Percentiles rank a stretch among this genome's conserved stretches.
Conservation (phyloP, 73 alveolate species). For the Stentor roeselii region DNA sequence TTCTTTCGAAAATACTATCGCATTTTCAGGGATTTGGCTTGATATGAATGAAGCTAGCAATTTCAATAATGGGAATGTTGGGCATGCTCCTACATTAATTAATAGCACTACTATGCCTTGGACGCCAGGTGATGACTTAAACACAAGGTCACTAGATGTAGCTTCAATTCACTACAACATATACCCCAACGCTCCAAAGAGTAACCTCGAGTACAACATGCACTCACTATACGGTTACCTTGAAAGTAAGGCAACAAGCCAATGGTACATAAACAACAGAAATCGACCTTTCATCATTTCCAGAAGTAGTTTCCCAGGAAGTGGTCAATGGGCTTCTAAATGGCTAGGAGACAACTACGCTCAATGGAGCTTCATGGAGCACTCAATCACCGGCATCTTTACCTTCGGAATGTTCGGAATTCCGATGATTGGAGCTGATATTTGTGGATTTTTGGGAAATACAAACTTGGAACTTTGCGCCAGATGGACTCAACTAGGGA, state of each 20-base stretch:
- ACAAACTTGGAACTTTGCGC: slow-evolving; percentile 67
- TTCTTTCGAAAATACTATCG: slow-evolving; percentile 29
- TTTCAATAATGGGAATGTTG: slow-evolving; percentile 48
- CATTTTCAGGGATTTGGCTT: slow-evolving; percentile 80
- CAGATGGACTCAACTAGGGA: slow-evolving; percentile 83
- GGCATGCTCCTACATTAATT: slow-evolving; percentile 38
- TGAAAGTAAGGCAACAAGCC: slow-evolving; percentile 56
- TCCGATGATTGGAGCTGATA: slow-evolving; percentile 94
- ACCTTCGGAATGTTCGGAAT: slow-evolving; percentile 94
- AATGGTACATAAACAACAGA: slow-evolving; percentile 43
- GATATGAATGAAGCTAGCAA: slow-evolving; percentile 85
- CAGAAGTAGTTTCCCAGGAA: slow-evolving; percentile 84
- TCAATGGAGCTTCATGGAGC: slow-evolving; percentile 71
- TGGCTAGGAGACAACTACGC: slow-evolving; percentile 93
- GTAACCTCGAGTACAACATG: slow-evolving; percentile 49
- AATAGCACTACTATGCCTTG: slow-evolving; percentile 27
- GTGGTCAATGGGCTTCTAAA: slow-evolving; percentile 82
- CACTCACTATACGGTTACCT: slow-evolving; percentile 72
- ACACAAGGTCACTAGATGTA: neutral
- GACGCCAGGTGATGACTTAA: neutral
- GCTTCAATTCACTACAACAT: slow-evolving; percentile 34
- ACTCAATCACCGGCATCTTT: slow-evolving; percentile 85
- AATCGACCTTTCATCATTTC: slow-evolving; percentile 81
- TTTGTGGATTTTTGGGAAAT: slow-evolving; percentile 89
- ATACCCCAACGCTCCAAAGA: no score